A percentile compares a stretch with the other conserved stretches of the same genome.
Evolutionary conservation across 2,329 filamentous ascomycete genomes (phyloP).

Genomic region (Rhinocladiella similis): DNA sequence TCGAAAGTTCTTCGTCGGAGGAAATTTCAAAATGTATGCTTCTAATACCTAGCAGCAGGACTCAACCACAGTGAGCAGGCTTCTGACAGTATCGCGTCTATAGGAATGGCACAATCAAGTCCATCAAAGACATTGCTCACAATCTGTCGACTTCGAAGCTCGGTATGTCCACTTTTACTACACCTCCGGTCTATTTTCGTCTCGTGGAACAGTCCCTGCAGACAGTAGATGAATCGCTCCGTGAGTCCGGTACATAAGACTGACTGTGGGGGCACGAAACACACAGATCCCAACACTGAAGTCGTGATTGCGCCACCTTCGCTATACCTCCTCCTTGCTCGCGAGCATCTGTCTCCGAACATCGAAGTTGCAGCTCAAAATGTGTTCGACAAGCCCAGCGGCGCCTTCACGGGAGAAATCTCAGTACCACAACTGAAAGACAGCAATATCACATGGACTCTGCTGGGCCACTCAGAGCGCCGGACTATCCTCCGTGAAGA

Average conservation of each 20-base stretch:
- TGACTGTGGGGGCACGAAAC: not conserved
- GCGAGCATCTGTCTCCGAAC: constrained; percentile 71
- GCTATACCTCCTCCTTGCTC: constrained; percentile 85
- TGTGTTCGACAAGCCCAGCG: constrained; percentile 94
- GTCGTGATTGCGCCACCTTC: constrained; percentile 90
- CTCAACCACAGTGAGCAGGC: too few relatives aligned
- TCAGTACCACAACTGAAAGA: constrained; percentile 89
- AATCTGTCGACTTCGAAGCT: constrained; percentile 79
- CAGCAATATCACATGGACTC: constrained; percentile 81
- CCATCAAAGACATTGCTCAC: constrained; percentile 86
- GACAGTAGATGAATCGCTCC: not conserved
- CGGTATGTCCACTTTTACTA: constrained; percentile 14
- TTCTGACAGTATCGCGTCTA: constrained; percentile 2
- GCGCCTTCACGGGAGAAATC: constrained; percentile 96
- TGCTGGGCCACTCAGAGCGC: constrained; percentile 94
- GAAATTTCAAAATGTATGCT: constrained; percentile 97
- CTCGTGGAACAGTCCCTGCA: constrained; percentile 4
- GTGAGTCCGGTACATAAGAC: too few relatives aligned
- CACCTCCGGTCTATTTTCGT: constrained; percentile 17
- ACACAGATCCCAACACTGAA: constrained; percentile 59
- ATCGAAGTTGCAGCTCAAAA: constrained; percentile 93
- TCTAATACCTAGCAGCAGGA: not conserved
- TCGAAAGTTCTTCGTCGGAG: constrained; percentile 96
- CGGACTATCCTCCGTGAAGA: constrained; percentile 85
- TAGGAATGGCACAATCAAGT: constrained; percentile 90